A percentile compares a stretch with the other conserved stretches of the same genome.
Evolutionary conservation across 306 rosid species (phyloP).

Genomic region (Citrullus amarus): DNA sequence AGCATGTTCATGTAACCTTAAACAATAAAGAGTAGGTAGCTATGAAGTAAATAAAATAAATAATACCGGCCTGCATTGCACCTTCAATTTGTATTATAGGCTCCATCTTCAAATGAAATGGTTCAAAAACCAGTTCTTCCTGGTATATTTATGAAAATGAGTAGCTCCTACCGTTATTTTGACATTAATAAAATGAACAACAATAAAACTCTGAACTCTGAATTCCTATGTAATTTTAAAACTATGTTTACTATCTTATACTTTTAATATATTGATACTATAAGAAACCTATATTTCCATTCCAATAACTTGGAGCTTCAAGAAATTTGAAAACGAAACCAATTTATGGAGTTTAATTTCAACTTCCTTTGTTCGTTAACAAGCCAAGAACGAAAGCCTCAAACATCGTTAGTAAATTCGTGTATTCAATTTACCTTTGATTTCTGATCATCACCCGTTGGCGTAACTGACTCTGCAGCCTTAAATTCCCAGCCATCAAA

Average conservation of each 20-base stretch:
- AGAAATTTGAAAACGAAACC: neutral
- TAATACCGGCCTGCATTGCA: constrained; percentile 29
- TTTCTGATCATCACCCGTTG: constrained; percentile 19
- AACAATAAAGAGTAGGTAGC: constrained; percentile 7
- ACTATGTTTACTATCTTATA: neutral
- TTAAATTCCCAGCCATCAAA: constrained; percentile 95
- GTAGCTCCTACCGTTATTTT: neutral
- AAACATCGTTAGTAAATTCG: neutral
- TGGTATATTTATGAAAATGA: constrained; percentile 7
- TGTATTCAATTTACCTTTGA: constrained; percentile 17
- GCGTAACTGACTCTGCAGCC: constrained; percentile 46
- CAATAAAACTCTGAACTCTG: neutral
- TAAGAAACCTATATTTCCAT: neutral
- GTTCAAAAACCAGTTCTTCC: constrained; percentile 23
- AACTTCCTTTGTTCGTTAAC: neutral
- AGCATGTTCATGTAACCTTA: neutral
- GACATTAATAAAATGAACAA: neutral
- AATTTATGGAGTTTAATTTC: neutral
- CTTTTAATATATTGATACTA: neutral
- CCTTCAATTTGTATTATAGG: neutral
- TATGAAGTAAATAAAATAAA: constrained; percentile 12
- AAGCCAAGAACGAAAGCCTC: neutral
- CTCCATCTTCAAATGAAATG: constrained; percentile 12
- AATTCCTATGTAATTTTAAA: neutral
- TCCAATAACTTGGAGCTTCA: neutral